Base-by-base conservation (phyloP, 768 basidiomycete species). In the Phallus indusiatus region DNA sequence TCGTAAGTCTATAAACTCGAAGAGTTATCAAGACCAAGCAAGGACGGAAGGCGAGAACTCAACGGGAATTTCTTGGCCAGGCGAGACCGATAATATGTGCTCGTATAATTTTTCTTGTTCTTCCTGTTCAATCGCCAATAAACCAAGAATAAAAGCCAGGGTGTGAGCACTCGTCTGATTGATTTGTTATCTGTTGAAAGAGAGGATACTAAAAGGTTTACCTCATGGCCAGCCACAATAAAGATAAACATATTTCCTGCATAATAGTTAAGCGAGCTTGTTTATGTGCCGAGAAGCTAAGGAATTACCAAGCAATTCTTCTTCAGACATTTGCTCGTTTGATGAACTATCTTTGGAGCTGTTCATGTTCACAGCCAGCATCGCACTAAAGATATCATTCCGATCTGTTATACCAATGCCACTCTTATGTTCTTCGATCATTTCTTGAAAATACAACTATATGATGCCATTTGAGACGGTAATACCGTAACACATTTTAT, bases 201-300 rank as follows among this genome's bases (percentile, higher is more conserved):
- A n/a, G n/a, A n/a, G n/a, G n/a, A n/a, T n/a, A n/a, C n/a, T n/a
- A n/a, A n/a, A n/a, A n/a, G n/a, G n/a, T n/a, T n/a, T 60, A 80
- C 80, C 71, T 83, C 83, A 59, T 83, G 81, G 8, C 83, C 83
- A 28, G 84, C 84, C 18, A 86, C 66, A n/a, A 84, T 58, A 59
- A 75, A 71, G 11, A 75, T 69, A 66, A 73, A 76, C 22, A 73
- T 64, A 57, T 76, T 75, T 9, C 70, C 71, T n/a, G n/a, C n/a
- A n/a, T n/a, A n/a, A n/a, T n/a, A n/a, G n/a, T n/a, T n/a, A n/a
- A n/a, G n/a, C n/a, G n/a, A n/a, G n/a, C n/a, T n/a, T n/a, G n/a
- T n/a, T n/a, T 70, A 56, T 7, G 0, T 22, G 34, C 14, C 33
- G 0, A 5, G 12, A 34, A 9, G 14, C 11, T n/a, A 28, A 36